These are phyloP conservation scores for Daedaleopsis nitida DNA, from an alignment of 768 basidiomycete species.

Conservation along the genomic window DNA sequence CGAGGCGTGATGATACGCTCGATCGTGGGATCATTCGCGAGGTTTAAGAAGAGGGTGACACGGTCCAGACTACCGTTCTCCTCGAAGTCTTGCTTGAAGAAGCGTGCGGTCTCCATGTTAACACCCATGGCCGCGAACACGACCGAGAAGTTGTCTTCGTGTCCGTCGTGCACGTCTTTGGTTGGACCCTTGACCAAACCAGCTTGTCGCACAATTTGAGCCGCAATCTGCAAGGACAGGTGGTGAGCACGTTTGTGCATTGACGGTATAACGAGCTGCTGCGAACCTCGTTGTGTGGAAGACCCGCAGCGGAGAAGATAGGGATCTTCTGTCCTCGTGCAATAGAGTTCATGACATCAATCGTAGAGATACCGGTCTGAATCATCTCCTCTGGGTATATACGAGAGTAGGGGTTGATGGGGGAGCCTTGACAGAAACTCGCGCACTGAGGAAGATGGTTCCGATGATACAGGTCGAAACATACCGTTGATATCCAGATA, in stretches of 20 bases:
- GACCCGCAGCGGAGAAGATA: slow-evolving; percentile 98
- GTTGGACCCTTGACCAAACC: slow-evolving; percentile 96
- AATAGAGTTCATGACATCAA: slow-evolving; percentile 98
- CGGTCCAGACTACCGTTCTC: slow-evolving; percentile 97
- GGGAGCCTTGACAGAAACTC: slow-evolving; percentile 64
- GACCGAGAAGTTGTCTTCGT: slow-evolving; percentile 99
- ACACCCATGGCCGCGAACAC: slow-evolving; percentile 99
- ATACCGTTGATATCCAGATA: slow-evolving; percentile 98
- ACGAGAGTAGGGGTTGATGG: slow-evolving; percentile 96
- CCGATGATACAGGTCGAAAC: slow-evolving; percentile 26
- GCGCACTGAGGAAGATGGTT: neutral
- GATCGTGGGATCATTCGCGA: slow-evolving; percentile 99
- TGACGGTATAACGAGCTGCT: slow-evolving; percentile 10
- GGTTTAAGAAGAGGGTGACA: slow-evolving; percentile 96
- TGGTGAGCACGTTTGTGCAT: slow-evolving; percentile 4
- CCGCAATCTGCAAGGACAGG: slow-evolving; percentile 74
- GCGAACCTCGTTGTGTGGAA: slow-evolving; percentile 95
- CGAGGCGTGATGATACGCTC: slow-evolving; percentile 99
- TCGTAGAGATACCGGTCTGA: slow-evolving; percentile 99
- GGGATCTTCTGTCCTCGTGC: slow-evolving; percentile 99
- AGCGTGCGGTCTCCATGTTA: slow-evolving; percentile 99
- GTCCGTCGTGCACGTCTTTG: slow-evolving; percentile 97
- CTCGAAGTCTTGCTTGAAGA: slow-evolving; percentile 99
- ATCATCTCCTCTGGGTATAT: slow-evolving; percentile 99
- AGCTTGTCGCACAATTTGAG: slow-evolving; percentile 99